phyloP scores from a whole-genome alignment of 106 monocot species.

The Iris macrosiphon region DNA sequence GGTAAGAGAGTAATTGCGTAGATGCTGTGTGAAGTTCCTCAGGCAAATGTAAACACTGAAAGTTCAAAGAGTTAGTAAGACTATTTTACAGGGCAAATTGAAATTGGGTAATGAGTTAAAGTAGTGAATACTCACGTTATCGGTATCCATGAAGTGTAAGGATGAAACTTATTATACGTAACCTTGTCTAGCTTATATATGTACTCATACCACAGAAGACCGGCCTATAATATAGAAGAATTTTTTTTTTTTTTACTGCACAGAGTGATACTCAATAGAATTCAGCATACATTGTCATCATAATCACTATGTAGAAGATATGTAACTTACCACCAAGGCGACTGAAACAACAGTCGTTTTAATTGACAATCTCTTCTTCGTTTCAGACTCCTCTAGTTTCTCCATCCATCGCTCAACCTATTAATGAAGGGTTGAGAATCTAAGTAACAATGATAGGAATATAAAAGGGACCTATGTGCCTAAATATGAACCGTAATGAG shows the following conservation, averaged over 20 bases:
- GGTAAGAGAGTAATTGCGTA: conserved; percentile 32
- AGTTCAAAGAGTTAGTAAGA: conserved; percentile 4
- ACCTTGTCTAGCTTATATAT: conserved; percentile 40
- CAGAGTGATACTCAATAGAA: no score
- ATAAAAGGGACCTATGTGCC: background rate
- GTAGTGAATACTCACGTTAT: conserved; percentile 21
- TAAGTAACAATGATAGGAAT: background rate
- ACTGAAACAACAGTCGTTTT: conserved; percentile 23
- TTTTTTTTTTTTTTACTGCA: no score
- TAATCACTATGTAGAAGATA: no score
- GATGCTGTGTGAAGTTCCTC: conserved; percentile 38
- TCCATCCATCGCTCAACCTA: conserved; percentile 58
- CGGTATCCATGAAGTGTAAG: conserved; percentile 47
- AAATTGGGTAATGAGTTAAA: no score
- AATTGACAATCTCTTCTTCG: conserved; percentile 22
- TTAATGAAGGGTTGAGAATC: background rate
- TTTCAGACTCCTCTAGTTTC: conserved; percentile 38
- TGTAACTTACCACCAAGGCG: no score
- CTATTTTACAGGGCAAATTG: background rate
- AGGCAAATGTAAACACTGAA: conserved; percentile 42
- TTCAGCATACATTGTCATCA: background rate
- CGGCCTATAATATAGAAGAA: conserved; percentile 15
- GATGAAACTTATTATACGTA: conserved; percentile 35
- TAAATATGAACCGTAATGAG: background rate
- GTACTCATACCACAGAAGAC: conserved; percentile 36